phyloP scores from a whole-genome alignment of 1,284 basidiomycete species.

The Singerocomus rubriflavus region DNA sequence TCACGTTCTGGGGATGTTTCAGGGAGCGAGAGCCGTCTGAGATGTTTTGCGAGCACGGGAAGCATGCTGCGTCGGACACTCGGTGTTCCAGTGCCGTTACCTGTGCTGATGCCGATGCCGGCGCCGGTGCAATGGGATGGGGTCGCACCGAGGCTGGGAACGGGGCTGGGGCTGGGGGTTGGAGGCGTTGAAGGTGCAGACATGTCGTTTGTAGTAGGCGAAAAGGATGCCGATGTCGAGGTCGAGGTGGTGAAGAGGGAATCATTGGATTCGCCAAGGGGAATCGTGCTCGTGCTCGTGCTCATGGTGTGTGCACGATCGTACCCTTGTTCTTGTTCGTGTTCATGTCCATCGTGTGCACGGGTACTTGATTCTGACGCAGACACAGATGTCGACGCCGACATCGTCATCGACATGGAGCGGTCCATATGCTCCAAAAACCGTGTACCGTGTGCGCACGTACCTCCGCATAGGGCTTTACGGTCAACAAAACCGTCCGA shows the following conservation, averaged over 20 bases:
- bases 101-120: slow-evolving; percentile 1
- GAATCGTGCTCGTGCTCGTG: slow-evolving; percentile 6
- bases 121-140: neutral
- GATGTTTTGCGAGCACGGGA: slow-evolving; percentile 26
- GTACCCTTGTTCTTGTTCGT: too few species aligned
- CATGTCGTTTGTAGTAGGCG: slow-evolving; percentile 22
- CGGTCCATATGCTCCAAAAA: slow-evolving; percentile 26
- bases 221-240: slow-evolving; percentile 17
- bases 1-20: slow-evolving; percentile 15
- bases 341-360: neutral
- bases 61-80: slow-evolving; percentile 30
- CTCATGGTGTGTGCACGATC: neutral
- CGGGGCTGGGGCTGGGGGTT: slow-evolving; percentile 12
- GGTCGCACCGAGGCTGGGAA: neutral
- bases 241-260: slow-evolving; percentile 28
- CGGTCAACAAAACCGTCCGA: slow-evolving; percentile 5
- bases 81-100: neutral
- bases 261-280: slow-evolving; percentile 27
- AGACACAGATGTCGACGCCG: slow-evolving; percentile 10
- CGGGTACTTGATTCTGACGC: slow-evolving; percentile 7
- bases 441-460: slow-evolving; percentile 5
- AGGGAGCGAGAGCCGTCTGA: slow-evolving; percentile 25
- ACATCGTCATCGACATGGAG: slow-evolving; percentile 14
- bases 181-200: slow-evolving; percentile 25
- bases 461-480: neutral